Evolutionary conservation across 2,329 filamentous ascomycete genomes (phyloP).

Genomic region (Alternaria triticimaculans): DNA sequence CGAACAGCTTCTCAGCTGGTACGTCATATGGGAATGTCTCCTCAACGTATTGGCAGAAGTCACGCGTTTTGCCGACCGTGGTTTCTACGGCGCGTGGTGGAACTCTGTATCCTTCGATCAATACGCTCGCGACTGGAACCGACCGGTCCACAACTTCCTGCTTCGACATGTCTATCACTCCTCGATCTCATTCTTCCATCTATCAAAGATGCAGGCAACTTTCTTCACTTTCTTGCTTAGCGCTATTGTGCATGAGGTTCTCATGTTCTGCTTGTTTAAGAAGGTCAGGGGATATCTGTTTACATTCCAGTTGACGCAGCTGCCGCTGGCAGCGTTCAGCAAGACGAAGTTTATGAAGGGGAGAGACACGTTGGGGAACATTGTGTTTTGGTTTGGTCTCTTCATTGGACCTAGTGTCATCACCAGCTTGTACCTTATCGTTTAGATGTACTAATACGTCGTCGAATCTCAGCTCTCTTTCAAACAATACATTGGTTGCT

Average conservation of each 20-base stretch:
- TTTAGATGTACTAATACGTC: conserved; percentile 33
- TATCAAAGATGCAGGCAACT: conserved; percentile 74
- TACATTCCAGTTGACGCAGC: conserved; percentile 74
- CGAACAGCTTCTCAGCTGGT: conserved; percentile 79
- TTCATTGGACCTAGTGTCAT: conserved; percentile 75
- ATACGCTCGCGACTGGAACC: conserved; percentile 81
- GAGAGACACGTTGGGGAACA: conserved; percentile 69
- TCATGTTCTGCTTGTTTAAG: conserved; percentile 83
- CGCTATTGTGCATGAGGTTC: conserved; percentile 74
- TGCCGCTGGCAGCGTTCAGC: conserved; percentile 73
- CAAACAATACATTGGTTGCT: background rate
- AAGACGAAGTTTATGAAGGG: conserved; percentile 70
- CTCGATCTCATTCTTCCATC: conserved; percentile 74
- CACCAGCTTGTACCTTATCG: conserved; percentile 59
- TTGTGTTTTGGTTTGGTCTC: conserved; percentile 80
- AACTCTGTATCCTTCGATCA: conserved; percentile 70
- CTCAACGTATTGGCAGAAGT: conserved; percentile 79
- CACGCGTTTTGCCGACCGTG: conserved; percentile 77
- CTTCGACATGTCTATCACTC: conserved; percentile 81
- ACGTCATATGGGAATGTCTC: conserved; percentile 74
- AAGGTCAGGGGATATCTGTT: conserved; percentile 78
- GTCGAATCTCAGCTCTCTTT: background rate
- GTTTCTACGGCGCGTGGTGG: conserved; percentile 67
- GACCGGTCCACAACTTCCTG: conserved; percentile 80
- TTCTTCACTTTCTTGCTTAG: conserved; percentile 77